phyloP scores from a whole-genome alignment of 805 yeast genomes.

The Zygoascus flipseniorum region DNA sequence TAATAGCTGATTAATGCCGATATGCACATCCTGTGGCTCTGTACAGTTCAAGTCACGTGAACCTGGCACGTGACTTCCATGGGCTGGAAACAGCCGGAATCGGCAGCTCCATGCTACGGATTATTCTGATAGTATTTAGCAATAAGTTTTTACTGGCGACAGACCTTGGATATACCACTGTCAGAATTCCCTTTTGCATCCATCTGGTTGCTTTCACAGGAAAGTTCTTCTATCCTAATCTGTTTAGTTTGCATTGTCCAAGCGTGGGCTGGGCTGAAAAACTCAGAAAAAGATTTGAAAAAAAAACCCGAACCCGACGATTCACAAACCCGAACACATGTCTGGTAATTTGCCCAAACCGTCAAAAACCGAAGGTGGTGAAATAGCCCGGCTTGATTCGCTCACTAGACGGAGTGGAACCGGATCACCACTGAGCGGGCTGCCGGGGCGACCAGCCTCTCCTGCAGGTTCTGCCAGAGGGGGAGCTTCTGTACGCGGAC shows the following conservation, averaged over 20 bases:
- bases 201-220: no score
- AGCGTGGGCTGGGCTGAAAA: not conserved
- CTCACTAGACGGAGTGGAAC: conserved; percentile 9
- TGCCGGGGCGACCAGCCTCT: not conserved
- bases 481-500: conserved; percentile 21
- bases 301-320: not conserved
- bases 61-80: no score
- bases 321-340: not conserved
- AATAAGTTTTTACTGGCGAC: no score
- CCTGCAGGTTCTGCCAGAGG: not conserved
- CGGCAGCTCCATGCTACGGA: no score
- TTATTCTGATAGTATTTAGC: no score
- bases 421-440: conserved; percentile 1
- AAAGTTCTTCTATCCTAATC: no score
- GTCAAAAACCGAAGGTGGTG: not conserved
- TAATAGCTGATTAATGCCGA: not conserved
- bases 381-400: conserved; percentile 13
- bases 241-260: no score
- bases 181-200: no score
- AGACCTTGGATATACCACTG: no score
- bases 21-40: no score
- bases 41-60: no score
- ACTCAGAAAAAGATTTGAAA: not conserved
- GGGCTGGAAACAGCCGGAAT: no score
- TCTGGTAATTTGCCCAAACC: not conserved